Base-by-base conservation (phyloP, 129 eudicot genomes). In the Centaurea solstitialis region DNA sequence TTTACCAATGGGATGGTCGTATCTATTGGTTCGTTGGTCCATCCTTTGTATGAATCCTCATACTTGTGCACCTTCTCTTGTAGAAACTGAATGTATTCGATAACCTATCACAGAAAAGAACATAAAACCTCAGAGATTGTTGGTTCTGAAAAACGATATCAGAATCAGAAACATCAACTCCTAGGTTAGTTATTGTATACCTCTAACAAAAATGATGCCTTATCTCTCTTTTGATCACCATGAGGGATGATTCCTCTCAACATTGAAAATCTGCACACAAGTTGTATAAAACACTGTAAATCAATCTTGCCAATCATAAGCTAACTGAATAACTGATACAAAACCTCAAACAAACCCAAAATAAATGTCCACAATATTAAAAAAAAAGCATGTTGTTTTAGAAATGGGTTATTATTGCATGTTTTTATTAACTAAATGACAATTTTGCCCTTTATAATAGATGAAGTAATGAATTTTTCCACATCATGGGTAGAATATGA, bases 151-250 rank as follows among this genome's bases (percentile, higher is more conserved):
- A 17, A 50, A 5, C 15, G 6, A 24, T 75, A 20, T 50, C 10
- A 50, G 28, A 53, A 76, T 7, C 8, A 37, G 33, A 70, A 76
- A 24, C 38, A 23, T 4, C 5, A 26, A 72, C 65, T 72, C 57
- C 9, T 17, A 73, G 18, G 3, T 41, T 41, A 41, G 47, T 41
- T 41, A 41, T 41, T 33, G 4, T 33, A 33, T 87, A 91, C 99
- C 96, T 95, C 99, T 73, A 91, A 77, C 77, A 95, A 76, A 74
- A 95, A 95, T 18, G 99, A 95, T 50, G 99, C 99, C 83, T 95
- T 95, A 79, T 95, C 99, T 85, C 99, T 95, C 86, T 95, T 95
- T 70, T 91, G 97, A 76, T 95, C 99, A 77, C 92, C 87, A 66
- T 91, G 86, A 62, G 99, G 99, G 66, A 95, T 92, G 68, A 95